Evolutionary conservation across 768 basidiomycete species (phyloP), one percentile per base, ranked within the genome.

Genomic region (Podaxis sp.): DNA sequence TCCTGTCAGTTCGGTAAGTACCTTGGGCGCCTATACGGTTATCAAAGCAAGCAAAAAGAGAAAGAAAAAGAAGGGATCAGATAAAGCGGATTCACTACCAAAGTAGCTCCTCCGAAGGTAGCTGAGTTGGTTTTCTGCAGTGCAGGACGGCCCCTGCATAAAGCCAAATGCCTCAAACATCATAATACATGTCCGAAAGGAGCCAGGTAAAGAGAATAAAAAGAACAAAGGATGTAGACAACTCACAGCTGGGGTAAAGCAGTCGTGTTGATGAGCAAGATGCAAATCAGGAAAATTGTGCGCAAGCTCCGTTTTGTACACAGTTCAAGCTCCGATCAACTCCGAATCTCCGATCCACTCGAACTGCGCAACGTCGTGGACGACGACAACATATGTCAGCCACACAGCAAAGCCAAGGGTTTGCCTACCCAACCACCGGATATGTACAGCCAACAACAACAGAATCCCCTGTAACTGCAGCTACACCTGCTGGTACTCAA

Each of bases 91-190:
- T 73, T 69, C 70, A 71, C 76, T 66, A 71, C 79, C 78, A 79
- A 82, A 76, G 78, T 67, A 75, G 76, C 69, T 75, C 74, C 79
- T 81, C 85, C 84, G 88, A 90, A 92, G 90, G 90, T 92, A 92
- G 90, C 89, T 92, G 90, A 92, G 90, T 84, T 90, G 81, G 73
- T 68, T 86, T 88, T 92, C 90, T 89, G 87, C 90, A 92, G 74
- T 79, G 88, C 87, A 84, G 83, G 84, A 67, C 69, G 81, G 69
- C 72, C 74, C 83, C 79, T 78, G 85, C 89, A 68, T 92, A 90
- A 91, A 91, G 90, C 90, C 89, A 92, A 91, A 91, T 92, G 90
- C 90, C 90, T 92, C 90, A 90, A 90, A 87, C 89, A 92, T 92
- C 90, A 88, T 85, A 68, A 17, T 52, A 40, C 22, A 13, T 15